These are phyloP conservation scores for Hypoxylon lenormandii DNA, from an alignment of 495 filamentous ascomycete genomes.

Conservation along the genomic window DNA sequence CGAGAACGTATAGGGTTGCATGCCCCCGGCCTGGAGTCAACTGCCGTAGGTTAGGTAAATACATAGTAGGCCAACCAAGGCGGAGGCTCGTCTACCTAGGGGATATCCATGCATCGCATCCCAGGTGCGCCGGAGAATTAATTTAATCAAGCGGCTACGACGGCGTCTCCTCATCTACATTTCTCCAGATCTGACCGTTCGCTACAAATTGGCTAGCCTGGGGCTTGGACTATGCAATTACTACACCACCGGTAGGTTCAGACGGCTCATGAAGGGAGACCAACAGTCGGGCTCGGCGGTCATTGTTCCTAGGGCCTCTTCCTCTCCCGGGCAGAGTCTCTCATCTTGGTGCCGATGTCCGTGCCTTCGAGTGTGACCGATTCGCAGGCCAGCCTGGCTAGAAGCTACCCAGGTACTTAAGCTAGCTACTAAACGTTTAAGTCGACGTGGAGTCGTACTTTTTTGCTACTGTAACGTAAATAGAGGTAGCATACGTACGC, in stretches of 20 bases:
- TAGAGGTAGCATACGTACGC: constrained; percentile 23
- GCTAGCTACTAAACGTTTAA: constrained; percentile 23
- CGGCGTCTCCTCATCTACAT: constrained; percentile 37
- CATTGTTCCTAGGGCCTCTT: constrained; percentile 19
- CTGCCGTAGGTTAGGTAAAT: constrained; percentile 43
- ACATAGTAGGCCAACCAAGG: constrained; percentile 35
- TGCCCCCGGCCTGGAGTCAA: constrained; percentile 33
- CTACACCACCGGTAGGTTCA: constrained; percentile 34
- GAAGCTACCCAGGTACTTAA: too few species aligned
- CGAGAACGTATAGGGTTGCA: constrained; percentile 27
- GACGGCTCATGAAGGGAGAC: constrained; percentile 33
- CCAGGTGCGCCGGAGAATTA: constrained; percentile 46
- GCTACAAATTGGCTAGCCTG: constrained; percentile 28
- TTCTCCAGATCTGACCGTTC: constrained; percentile 40
- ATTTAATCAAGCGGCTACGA: constrained; percentile 43
- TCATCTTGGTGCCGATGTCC: constrained; percentile 25
- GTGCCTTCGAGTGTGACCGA: constrained; percentile 6
- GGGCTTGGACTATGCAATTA: constrained; percentile 35
- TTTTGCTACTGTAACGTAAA: constrained; percentile 32
- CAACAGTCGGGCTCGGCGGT: constrained; percentile 19
- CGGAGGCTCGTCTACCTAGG: constrained; percentile 16
- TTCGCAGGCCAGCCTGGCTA: constrained; percentile 4
- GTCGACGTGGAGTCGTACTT: constrained; percentile 14
- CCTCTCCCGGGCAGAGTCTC: constrained; percentile 22
- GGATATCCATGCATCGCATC: constrained; percentile 32